Evolutionary conservation across 2,329 filamentous ascomycete species (phyloP).

Genomic region (Ascochyta rabiei): DNA sequence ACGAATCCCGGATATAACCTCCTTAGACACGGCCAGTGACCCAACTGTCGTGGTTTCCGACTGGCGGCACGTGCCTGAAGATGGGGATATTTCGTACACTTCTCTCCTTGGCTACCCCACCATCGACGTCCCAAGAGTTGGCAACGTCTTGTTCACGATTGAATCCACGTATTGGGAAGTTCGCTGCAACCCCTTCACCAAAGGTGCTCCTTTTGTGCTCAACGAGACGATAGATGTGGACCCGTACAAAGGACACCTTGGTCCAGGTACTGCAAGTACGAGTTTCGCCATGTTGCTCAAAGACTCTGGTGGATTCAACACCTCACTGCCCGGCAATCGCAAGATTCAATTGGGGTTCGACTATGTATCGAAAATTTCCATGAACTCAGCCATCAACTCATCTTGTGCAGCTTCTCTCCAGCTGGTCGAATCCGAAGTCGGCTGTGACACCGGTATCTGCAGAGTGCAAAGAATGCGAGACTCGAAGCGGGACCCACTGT

Average conservation of each 20-base stretch:
- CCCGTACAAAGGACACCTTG: neutral
- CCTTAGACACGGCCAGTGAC: neutral
- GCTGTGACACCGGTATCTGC: neutral
- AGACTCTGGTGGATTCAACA: too few species aligned
- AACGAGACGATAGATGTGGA: neutral
- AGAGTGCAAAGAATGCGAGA: neutral
- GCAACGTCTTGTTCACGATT: neutral
- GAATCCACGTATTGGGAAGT: constrained; percentile 4
- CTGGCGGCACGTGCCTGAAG: neutral
- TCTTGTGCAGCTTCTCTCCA: neutral
- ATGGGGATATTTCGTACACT: neutral
- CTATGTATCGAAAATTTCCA: neutral
- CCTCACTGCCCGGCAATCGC: neutral
- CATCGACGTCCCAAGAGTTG: neutral
- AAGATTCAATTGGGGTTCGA: neutral
- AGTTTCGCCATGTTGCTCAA: neutral
- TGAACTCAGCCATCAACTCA: neutral
- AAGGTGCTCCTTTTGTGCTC: neutral
- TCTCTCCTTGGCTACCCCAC: neutral
- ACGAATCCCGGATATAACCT: constrained; percentile 1
- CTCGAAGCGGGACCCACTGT: neutral
- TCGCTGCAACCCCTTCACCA: neutral
- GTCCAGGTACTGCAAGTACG: neutral
- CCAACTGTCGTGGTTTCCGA: neutral
- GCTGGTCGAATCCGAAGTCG: neutral